Evolutionary conservation across 352 stramenopile species (phyloP).

Genomic region (Phytophthora sp.): DNA sequence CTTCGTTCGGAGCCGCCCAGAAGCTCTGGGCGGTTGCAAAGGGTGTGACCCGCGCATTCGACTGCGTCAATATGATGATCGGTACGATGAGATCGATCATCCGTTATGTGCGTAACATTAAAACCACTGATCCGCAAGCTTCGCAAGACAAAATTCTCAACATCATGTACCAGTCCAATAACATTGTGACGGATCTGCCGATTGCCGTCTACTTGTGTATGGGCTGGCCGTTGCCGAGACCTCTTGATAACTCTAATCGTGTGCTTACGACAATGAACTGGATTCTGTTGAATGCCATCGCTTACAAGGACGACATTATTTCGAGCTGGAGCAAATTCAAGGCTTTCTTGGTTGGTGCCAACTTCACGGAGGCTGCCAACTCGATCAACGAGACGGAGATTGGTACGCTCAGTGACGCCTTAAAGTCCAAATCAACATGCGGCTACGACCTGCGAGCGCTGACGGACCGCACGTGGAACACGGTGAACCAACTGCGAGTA

Average conservation of each 20-base stretch:
- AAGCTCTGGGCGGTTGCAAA: constrained; percentile 42
- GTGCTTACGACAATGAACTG: constrained; percentile 46
- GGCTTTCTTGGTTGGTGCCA: constrained; percentile 36
- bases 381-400: constrained; percentile 42
- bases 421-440: constrained; percentile 47
- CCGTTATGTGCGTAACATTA: constrained; percentile 38
- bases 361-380: constrained; percentile 38
- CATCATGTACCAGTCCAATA: constrained; percentile 65
- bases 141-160: constrained; percentile 57
- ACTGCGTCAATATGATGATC: constrained; percentile 56
- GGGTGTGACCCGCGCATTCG: constrained; percentile 38
- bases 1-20: constrained; percentile 33
- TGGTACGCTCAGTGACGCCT: constrained; percentile 37
- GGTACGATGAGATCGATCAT: constrained; percentile 36
- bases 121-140: constrained; percentile 44
- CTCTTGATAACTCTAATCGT: constrained; percentile 35
- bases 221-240: constrained; percentile 27
- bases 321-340: constrained; percentile 43
- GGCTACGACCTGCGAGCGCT: constrained; percentile 48
- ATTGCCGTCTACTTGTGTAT: constrained; percentile 58
- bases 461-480: constrained; percentile 49
- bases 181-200: constrained; percentile 60
- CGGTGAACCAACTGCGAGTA: constrained; percentile 48
- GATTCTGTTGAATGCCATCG: constrained; percentile 48
- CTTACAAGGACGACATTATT: constrained; percentile 42